Conservation (phyloP, 1,139 yeast species). For the Hyphopichia fennica region DNA sequence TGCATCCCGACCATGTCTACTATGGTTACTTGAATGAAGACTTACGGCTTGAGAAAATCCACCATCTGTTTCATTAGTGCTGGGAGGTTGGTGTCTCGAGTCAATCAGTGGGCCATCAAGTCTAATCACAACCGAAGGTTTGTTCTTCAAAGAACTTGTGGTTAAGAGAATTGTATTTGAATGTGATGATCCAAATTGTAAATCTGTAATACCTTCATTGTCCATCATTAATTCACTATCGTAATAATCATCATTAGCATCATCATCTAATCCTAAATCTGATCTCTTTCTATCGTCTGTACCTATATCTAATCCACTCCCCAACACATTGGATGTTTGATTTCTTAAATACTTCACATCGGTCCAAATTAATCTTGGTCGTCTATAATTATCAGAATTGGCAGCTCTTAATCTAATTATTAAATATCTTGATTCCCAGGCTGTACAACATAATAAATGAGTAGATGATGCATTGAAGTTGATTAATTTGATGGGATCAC, state of each 20-base stretch:
- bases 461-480: slow-evolving; percentile 70
- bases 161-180: slow-evolving; percentile 39
- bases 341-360: slow-evolving; percentile 21
- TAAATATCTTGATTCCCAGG: slow-evolving; percentile 76
- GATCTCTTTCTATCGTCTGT: slow-evolving; percentile 5
- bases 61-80: not conserved
- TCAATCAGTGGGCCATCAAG: slow-evolving; percentile 40
- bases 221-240: slow-evolving; percentile 52
- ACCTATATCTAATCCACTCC: not conserved
- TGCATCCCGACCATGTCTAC: not conserved
- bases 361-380: slow-evolving; percentile 64
- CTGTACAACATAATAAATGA: slow-evolving; percentile 79
- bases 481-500: slow-evolving; percentile 78
- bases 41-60: slow-evolving; percentile 11
- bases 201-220: slow-evolving; percentile 84
- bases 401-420: slow-evolving; percentile 62
- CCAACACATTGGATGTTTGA: slow-evolving; percentile 4
- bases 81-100: slow-evolving; percentile 9
- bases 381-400: slow-evolving; percentile 28
- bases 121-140: slow-evolving; percentile 38
- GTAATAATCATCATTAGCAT: slow-evolving; percentile 15
- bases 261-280: slow-evolving; percentile 11
- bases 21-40: slow-evolving; percentile 1
- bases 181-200: slow-evolving; percentile 51
- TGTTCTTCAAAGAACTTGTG: slow-evolving; percentile 35